Base-by-base conservation (phyloP, 495 filamentous ascomycete species). In the Xylaria telfairii region DNA sequence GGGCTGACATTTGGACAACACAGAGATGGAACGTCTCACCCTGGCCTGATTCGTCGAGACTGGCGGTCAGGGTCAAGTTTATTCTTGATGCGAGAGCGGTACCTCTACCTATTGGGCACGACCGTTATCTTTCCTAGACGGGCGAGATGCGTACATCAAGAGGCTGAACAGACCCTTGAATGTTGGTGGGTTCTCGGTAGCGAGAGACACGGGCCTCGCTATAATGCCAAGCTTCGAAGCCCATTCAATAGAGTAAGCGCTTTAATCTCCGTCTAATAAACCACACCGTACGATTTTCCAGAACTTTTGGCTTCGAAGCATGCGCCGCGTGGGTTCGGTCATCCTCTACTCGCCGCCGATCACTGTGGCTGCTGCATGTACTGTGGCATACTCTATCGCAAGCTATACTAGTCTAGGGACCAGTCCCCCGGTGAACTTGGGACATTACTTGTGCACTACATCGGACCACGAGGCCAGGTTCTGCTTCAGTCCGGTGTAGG, bases 61-160 rank as follows among this genome's bases (percentile, higher is more conserved):
- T 69, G 59, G 67, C 67, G 67, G 67, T 69, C 67, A 69, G 46
- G 13, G 57, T 30, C 34, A 21, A 42, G 13, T 21, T n/a, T 32
- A 53, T 63, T 42, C 13, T 32, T 13, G 13, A 69, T 63, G 61
- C 46, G 10, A 53, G 42, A 46, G 32, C 39, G 46, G 44, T 63
- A 42, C 57, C n/a, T 7, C 32, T 63, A 42, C 57, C n/a, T 7
- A 54, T 62, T 69, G 67, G 67, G 67, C 67, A 69, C 63, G 67
- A 63, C 59, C 67, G 67, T 69, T 69, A 49, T 42, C 46, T n/a
- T 69, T 63, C 65, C 65, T 10, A 56, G 56, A 53, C 32, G 24
- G 67, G 67, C 32, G 67, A 69, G 67, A 62, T 62, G 67, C 39
- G 41, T 46, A 54, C 61, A 66, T 70, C 26, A 70, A 65, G 68